Evolutionary conservation across 495 filamentous ascomycete species (phyloP).

Genomic region (Tuber magnatum): DNA sequence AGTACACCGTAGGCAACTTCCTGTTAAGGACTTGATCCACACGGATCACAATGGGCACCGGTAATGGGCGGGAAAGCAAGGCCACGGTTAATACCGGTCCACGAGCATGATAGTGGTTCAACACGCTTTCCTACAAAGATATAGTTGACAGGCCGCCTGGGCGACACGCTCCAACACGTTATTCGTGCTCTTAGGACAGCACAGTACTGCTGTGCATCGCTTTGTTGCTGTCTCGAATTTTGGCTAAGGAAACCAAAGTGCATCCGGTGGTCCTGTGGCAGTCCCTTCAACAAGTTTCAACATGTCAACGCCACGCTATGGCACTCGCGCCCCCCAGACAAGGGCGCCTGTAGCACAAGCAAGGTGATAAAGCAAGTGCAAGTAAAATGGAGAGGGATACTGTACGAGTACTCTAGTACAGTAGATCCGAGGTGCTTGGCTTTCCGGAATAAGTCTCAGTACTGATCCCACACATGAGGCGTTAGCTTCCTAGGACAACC

Average conservation of each 20-base stretch:
- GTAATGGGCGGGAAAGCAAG: neutral
- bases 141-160: neutral
- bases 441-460: neutral
- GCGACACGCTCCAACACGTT: neutral
- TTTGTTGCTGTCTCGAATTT: neutral
- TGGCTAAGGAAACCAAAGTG: neutral
- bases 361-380: neutral
- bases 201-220: neutral
- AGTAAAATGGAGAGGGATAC: neutral
- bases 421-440: neutral
- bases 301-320: neutral
- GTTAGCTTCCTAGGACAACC: neutral
- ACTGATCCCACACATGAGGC: neutral
- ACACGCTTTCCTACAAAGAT: neutral
- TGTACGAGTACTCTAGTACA: too few relatives aligned
- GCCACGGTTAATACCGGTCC: neutral
- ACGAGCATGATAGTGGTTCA: neutral
- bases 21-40: neutral
- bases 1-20: neutral
- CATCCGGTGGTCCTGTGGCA: neutral
- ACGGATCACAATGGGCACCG: neutral
- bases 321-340: neutral
- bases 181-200: neutral
- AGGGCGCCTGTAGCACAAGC: neutral
- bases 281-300: neutral